Base-by-base conservation (phyloP, 257 asterid genomes). In the Scutellaria minor region DNA sequence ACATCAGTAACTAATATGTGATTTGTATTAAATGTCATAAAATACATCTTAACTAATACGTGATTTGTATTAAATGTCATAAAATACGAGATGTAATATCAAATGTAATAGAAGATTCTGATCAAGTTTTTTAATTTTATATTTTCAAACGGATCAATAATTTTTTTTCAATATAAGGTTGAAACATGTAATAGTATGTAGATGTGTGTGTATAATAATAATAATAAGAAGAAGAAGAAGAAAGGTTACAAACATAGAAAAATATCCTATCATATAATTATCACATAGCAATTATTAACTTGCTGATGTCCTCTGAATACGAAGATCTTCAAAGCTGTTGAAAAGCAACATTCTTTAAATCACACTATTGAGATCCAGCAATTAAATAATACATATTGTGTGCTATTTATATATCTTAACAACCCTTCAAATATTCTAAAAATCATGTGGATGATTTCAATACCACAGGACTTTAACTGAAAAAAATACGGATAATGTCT, bases 321-420 rank as follows among this genome's bases (percentile, higher is more conserved):
- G 22, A 40, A 52, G 11, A 53, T 68, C 51, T 52, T 40, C 7
- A 68, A 9, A 52, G 69, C 39, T 9, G 60, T 71, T 68, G 74
- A 54, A 68, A n/a, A 54, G 74, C 64, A 22, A 42, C 27, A 12
- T 11, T 69, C 52, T 68, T 52, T 52, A 68, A 39, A 52, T 68
- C 53, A 44, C 5, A 44, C 10, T 55, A 55, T 35, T 7, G 11
- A 66, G 37, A 50, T 57, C 41, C 42, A 27, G 27, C 10, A 13
- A 35, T 12, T 35, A 59, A 59, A 55, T 52, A 54, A 2, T 66
- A 35, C 35, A 7, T 31, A 13, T 18, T 18, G 18, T 18, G 18
- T 18, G 18, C 18, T 18, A 18, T 18, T 18, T 71, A 24, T 35
- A 27, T 40, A 13, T 40, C n/a, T 2, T 40, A 1, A 62, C 71